Percentiles rank a stretch among this genome's conserved stretches.
These are phyloP conservation scores for Pleurostoma richardsiae DNA, from an alignment of 2,329 filamentous ascomycete species.

Conservation along the genomic window DNA sequence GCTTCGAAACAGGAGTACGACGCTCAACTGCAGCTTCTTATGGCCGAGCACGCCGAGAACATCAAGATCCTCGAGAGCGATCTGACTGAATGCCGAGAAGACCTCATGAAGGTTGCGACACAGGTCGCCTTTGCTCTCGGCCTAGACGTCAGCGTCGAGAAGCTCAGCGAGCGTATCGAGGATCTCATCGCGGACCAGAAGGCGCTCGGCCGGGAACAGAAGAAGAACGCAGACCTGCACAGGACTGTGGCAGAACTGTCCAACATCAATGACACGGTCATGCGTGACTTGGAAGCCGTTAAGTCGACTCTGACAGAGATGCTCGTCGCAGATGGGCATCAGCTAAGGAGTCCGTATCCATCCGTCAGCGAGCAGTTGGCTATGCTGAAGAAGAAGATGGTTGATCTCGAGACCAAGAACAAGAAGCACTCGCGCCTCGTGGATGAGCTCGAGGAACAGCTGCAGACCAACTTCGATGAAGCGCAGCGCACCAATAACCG, in stretches of 20 bases:
- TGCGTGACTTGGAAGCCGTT: constrained; percentile 58
- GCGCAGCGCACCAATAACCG: constrained; percentile 82
- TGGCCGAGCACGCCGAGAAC: constrained; percentile 54
- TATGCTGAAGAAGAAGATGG: constrained; percentile 61
- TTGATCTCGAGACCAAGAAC: constrained; percentile 62
- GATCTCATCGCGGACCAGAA: constrained; percentile 54
- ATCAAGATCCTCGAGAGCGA: constrained; percentile 55
- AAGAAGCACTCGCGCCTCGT: constrained; percentile 89
- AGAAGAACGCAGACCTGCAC: constrained; percentile 53
- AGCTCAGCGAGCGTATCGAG: constrained; percentile 58
- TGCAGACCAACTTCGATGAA: constrained; percentile 92
- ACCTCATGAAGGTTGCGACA: constrained; percentile 58
- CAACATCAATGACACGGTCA: constrained; percentile 51
- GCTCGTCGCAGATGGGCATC: constrained; percentile 43
- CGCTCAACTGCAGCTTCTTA: constrained; percentile 51
- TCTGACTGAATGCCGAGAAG: constrained; percentile 59
- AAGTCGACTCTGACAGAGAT: constrained; percentile 50
- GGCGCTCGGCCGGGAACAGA: constrained; percentile 53
- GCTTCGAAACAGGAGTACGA: constrained; percentile 51
- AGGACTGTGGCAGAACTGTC: constrained; percentile 50
- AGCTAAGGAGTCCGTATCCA: constrained; percentile 34
- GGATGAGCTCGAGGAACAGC: constrained; percentile 93
- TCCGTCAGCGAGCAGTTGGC: constrained; percentile 51
- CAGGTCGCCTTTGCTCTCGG: constrained; percentile 57
- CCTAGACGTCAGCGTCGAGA: constrained; percentile 61